These are phyloP conservation scores for Paxillus involutus DNA, from an alignment of 768 basidiomycete genomes.

Conservation along the genomic window DNA sequence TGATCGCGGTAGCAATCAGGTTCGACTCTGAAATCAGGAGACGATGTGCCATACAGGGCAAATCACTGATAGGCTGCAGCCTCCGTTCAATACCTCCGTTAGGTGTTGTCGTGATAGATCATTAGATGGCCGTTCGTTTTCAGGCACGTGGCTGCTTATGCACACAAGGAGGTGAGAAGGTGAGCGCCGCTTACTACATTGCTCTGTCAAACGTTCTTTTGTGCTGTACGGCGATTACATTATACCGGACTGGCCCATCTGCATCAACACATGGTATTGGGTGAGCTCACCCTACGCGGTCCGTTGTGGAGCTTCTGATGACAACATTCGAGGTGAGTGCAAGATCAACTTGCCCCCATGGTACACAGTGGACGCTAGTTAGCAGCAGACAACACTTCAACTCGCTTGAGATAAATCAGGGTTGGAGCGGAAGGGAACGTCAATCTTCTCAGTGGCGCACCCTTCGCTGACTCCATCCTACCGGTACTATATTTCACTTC, in stretches of 20 bases:
- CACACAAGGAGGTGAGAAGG: too few relatives aligned
- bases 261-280: slow-evolving; percentile 18
- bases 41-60: too few relatives aligned
- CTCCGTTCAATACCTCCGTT: neutral
- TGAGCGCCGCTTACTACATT: too few relatives aligned
- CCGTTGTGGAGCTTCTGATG: slow-evolving; percentile 8
- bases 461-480: slow-evolving; percentile 24
- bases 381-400: neutral
- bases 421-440: slow-evolving; percentile 13
- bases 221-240: slow-evolving; percentile 21
- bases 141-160: too few relatives aligned
- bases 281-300: slow-evolving; percentile 7
- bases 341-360: neutral
- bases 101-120: neutral
- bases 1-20: too few relatives aligned
- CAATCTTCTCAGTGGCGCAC: slow-evolving; percentile 14
- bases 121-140: neutral
- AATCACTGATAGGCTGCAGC: neutral
- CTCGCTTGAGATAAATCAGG: slow-evolving; percentile 12
- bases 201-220: too few relatives aligned
- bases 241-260: slow-evolving; percentile 17
- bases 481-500: slow-evolving; percentile 19
- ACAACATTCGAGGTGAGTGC: slow-evolving; percentile 1
- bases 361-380: neutral
- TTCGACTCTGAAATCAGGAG: too few relatives aligned